These are phyloP conservation scores for Capsella bursapastoris DNA, from an alignment of 345 rosid species.

Conservation along the genomic window DNA sequence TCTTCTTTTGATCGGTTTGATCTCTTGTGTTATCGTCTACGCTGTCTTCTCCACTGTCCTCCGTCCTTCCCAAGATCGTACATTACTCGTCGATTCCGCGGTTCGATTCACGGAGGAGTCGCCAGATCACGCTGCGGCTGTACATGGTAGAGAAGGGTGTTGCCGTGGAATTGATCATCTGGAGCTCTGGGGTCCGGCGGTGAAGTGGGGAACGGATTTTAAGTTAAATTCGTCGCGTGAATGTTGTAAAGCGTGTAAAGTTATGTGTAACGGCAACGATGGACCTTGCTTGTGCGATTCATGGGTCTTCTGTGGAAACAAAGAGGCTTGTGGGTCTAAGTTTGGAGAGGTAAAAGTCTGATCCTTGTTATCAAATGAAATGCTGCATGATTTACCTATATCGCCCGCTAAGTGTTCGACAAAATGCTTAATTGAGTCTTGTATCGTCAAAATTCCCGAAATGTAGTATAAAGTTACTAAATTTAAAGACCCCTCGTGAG, in stretches of 20 bases:
- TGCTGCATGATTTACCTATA: constrained; percentile 6
- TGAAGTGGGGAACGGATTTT: constrained; percentile 96
- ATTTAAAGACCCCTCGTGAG: background rate
- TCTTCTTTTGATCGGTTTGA: constrained; percentile 58
- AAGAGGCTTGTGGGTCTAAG: constrained; percentile 74
- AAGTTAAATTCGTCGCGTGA: constrained; percentile 72
- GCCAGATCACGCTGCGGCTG: constrained; percentile 22
- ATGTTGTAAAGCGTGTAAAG: constrained; percentile 89
- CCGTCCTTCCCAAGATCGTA: constrained; percentile 41
- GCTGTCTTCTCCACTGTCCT: constrained; percentile 59
- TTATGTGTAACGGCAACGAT: constrained; percentile 79
- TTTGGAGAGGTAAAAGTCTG: constrained; percentile 79
- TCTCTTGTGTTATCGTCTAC: constrained; percentile 72
- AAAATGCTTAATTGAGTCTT: constrained; percentile 24
- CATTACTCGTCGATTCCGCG: constrained; percentile 12
- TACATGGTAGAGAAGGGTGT: constrained; percentile 51
- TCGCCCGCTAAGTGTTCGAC: constrained; percentile 24
- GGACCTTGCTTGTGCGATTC: constrained; percentile 98
- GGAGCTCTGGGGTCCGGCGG: constrained; percentile 98
- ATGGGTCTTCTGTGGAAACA: constrained; percentile 91
- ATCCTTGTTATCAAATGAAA: constrained; percentile 2
- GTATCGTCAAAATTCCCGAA: background rate
- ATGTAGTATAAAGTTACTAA: background rate
- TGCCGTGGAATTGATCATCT: constrained; percentile 81
- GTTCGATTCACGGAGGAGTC: constrained; percentile 36